A percentile compares a stretch with the other conserved stretches of the same genome.
phyloP scores from a whole-genome alignment of 345 rosid species.

The Brassica nigra region DNA sequence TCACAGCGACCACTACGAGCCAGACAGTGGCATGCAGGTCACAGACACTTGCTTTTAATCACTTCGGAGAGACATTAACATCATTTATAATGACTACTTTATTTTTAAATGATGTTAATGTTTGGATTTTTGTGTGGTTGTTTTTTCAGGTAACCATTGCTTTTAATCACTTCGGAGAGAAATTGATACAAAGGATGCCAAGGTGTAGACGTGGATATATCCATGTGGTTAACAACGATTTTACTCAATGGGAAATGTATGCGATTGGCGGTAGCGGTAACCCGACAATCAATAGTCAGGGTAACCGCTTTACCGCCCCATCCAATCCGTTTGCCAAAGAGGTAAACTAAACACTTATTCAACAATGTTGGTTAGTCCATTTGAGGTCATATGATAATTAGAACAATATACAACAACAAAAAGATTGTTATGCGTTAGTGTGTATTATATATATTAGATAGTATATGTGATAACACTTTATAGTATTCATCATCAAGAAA shows the following conservation, averaged over 20 bases:
- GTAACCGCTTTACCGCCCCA: conserved; percentile 92
- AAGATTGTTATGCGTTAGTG: background rate
- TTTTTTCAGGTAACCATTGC: conserved; percentile 79
- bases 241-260: conserved; percentile 96
- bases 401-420: background rate
- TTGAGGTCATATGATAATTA: background rate
- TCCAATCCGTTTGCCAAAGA: conserved; percentile 74
- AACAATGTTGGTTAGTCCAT: background rate
- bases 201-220: conserved; percentile 89
- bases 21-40: conserved; percentile 90
- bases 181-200: conserved; percentile 91
- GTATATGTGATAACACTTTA: background rate
- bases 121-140: background rate
- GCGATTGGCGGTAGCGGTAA: conserved; percentile 97
- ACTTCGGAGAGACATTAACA: too few species aligned
- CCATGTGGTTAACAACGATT: conserved; percentile 94
- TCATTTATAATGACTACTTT: too few species aligned
- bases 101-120: too few species aligned
- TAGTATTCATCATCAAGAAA: background rate
- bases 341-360: conserved; percentile 45
- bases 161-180: conserved; percentile 90
- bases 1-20: conserved; percentile 85
- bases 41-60: too few species aligned
- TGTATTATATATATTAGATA: background rate
- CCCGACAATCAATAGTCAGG: conserved; percentile 96